Evolutionary conservation across 176 grass and related monocot species (phyloP).

Genomic region (Cenchrus fungigraminus): DNA sequence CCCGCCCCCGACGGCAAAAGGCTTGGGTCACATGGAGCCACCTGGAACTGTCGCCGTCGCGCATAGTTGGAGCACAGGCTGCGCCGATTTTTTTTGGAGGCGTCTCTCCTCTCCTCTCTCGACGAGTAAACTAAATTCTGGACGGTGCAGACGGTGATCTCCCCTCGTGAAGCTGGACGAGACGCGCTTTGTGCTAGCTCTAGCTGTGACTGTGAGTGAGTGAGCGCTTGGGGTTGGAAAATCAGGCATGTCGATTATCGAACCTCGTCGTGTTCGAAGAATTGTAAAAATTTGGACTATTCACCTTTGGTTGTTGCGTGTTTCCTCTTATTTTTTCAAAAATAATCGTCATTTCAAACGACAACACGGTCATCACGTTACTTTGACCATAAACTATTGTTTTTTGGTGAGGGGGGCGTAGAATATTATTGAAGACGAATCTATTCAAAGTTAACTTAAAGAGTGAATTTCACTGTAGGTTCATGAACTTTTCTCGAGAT

Average conservation of each 20-base stretch:
- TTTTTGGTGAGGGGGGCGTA: too few species aligned
- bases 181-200: not conserved
- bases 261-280: not conserved
- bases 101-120: too few species aligned
- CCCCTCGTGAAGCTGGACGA: conserved; percentile 3
- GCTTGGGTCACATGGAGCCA: conserved; percentile 31
- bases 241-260: not conserved
- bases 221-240: not conserved
- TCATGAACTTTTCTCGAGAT: too few species aligned
- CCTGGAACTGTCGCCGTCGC: conserved; percentile 17
- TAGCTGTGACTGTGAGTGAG: not conserved
- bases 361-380: too few species aligned
- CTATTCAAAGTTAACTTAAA: too few species aligned
- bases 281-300: not conserved
- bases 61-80: not conserved
- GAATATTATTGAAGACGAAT: too few species aligned
- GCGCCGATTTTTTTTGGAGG: not conserved
- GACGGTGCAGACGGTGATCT: conserved; percentile 4
- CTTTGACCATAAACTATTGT: too few species aligned
- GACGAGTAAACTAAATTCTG: conserved; percentile 1
- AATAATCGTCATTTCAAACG: too few species aligned
- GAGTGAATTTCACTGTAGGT: too few species aligned
- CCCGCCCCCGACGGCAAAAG: not conserved
- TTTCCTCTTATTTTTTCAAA: too few species aligned
- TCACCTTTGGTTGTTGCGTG: too few species aligned